Base-by-base conservation (phyloP, 805 yeast genomes). In the Candida michaelii region DNA sequence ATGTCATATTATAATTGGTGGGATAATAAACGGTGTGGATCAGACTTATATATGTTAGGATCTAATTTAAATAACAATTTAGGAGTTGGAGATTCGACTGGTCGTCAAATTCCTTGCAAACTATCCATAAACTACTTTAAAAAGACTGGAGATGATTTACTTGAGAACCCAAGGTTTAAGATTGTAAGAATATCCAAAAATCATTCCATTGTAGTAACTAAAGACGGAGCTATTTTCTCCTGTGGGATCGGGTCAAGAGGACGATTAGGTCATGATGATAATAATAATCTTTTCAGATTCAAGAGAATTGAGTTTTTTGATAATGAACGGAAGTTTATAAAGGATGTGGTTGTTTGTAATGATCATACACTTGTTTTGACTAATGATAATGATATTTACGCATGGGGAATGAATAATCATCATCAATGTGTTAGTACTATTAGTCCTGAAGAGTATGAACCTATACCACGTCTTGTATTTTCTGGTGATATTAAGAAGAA, bases 401-500 rank as follows among this genome's bases (percentile, higher is more conserved):
- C 89, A 0, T 90, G 96, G 95, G 97, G 97, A 0, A 71, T 79
- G 46, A 87, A 87, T 53, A 67, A 72, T 13, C 73, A 60, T 56
- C 76, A 75, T n/a, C 95, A 86, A 56, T 95, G 95, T 0, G 54
- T 52, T 27, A 50, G 46, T 6, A 50, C 52, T 5, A 37, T 42
- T 8, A 12, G 21, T 5, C 36, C 52, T 8, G 73, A 67, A 18
- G 43, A 49, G 4, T 70, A 60, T 44, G 67, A 61, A 35, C 46
- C 59, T 14, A 30, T 49, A 0, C 85, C 85, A 0, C 55, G 63
- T 15, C 54, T 60, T 36, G 70, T 77, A 1, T 38, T 49, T 9
- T 53, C 60, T 3, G 80, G 78, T 1, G 79, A 73, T 31, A 52
- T 77, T 30, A 69, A 65, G 49, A 66, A 59, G 34, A 56, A 54